These are phyloP conservation scores for Dothiorella sarmentorum DNA, from an alignment of 2,329 filamentous ascomycete species.

Conservation along the genomic window DNA sequence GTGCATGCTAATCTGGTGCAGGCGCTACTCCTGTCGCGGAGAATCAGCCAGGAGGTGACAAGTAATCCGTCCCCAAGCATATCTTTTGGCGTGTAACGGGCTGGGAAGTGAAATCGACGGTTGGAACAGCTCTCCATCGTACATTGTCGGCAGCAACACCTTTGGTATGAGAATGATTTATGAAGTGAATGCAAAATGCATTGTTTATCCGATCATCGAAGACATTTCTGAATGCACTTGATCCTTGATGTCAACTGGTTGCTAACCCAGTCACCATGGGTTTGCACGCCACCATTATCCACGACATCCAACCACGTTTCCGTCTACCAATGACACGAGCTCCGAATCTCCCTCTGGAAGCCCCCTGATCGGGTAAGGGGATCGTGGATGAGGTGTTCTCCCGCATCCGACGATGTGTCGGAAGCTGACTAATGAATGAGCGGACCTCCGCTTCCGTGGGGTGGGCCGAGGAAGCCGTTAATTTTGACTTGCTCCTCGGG, in stretches of 20 bases:
- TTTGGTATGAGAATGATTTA: no score
- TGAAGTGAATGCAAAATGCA: no score
- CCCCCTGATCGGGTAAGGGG: not conserved
- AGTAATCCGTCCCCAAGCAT: not conserved
- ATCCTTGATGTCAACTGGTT: no score
- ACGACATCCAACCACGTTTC: not conserved
- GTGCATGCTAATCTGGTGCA: not conserved
- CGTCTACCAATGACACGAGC: not conserved
- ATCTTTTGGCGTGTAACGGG: no score
- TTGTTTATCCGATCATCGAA: no score
- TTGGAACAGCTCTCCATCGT: no score
- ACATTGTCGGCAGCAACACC: no score
- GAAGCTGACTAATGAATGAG: constrained; percentile 11
- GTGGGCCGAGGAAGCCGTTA: not conserved
- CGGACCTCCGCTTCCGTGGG: constrained; percentile 6
- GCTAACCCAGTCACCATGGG: no score
- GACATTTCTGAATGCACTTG: no score
- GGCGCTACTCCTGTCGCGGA: constrained; percentile 8
- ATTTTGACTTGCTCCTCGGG: not conserved
- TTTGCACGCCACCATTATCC: no score
- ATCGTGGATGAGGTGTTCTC: not conserved
- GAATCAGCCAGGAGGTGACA: not conserved
- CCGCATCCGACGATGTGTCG: constrained; percentile 10
- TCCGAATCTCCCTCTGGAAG: not conserved
- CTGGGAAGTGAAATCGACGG: no score